Conservation (phyloP, 176 grass and related monocot genomes). For the Oryza longistaminata region DNA sequence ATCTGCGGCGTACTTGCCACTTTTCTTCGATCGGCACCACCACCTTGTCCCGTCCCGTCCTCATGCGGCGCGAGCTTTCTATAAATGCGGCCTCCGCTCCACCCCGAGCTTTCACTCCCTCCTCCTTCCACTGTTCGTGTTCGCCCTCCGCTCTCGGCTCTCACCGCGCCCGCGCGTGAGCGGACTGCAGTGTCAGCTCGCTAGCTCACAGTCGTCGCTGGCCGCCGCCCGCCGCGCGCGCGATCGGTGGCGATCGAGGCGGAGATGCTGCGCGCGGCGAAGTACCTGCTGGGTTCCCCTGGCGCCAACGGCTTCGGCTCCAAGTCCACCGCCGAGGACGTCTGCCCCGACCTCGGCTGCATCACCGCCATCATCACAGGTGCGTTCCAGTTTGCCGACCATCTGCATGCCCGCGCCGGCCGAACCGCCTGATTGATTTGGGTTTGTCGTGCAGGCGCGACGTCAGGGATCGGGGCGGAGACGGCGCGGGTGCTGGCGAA, state of each 20-base stretch:
- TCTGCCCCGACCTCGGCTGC: conserved; percentile 43
- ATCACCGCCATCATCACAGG: conserved; percentile 84
- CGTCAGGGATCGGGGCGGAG: conserved; percentile 91
- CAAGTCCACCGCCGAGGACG: conserved; percentile 73
- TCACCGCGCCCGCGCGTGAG: neutral
- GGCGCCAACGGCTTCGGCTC: conserved; percentile 82
- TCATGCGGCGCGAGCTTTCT: conserved; percentile 34
- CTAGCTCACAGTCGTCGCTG: no score
- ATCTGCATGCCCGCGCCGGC: no score
- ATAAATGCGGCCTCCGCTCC: conserved; percentile 49
- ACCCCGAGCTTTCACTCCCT: conserved; percentile 32
- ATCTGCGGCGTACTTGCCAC: conserved; percentile 17
- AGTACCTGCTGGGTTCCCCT: conserved; percentile 70
- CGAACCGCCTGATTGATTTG: neutral
- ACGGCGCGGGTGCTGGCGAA: conserved; percentile 88
- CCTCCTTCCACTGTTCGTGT: neutral
- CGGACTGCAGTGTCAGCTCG: no score
- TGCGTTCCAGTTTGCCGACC: neutral
- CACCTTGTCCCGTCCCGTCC: neutral
- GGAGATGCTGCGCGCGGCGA: conserved; percentile 65
- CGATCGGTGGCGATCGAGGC: neutral
- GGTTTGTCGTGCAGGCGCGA: conserved; percentile 48
- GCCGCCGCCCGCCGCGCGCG: no score
- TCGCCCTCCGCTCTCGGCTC: neutral
- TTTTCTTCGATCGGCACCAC: neutral